Conservation (phyloP, 2,329 filamentous ascomycete species). For the Herpotrichia juniperi region DNA sequence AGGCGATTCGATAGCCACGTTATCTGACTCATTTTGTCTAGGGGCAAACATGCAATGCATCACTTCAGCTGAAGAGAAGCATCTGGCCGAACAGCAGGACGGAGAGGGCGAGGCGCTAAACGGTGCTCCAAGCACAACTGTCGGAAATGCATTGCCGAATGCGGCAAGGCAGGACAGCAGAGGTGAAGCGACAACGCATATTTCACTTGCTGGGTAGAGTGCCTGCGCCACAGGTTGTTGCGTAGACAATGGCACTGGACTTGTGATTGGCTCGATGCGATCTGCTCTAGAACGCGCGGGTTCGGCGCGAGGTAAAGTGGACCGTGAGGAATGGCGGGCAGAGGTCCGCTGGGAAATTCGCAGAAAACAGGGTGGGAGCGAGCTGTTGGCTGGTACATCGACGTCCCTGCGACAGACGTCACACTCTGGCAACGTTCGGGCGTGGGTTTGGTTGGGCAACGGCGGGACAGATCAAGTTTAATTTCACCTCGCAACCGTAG, state of each 20-base stretch:
- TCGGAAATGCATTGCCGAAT: not conserved
- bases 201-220: conserved; percentile 34
- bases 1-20: conserved; percentile 9
- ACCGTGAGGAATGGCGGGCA: not conserved
- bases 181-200: conserved; percentile 19
- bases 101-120: conserved; percentile 15
- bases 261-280: not conserved
- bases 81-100: conserved; percentile 56
- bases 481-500: not conserved
- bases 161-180: not conserved
- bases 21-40: conserved; percentile 27
- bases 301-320: not conserved
- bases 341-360: not conserved
- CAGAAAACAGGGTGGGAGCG: not conserved
- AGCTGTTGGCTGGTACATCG: not conserved
- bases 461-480: not conserved
- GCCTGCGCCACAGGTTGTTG: conserved; percentile 25
- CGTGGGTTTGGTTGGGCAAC: not conserved
- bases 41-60: conserved; percentile 86
- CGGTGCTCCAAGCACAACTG: not conserved
- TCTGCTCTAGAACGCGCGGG: not conserved
- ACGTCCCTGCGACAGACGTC: not conserved
- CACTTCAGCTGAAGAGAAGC: conserved; percentile 77
- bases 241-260: not conserved
- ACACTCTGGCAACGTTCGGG: not conserved